These are phyloP conservation scores for Didymella glomerata DNA, from an alignment of 2,329 filamentous ascomycete genomes.

Conservation along the genomic window DNA sequence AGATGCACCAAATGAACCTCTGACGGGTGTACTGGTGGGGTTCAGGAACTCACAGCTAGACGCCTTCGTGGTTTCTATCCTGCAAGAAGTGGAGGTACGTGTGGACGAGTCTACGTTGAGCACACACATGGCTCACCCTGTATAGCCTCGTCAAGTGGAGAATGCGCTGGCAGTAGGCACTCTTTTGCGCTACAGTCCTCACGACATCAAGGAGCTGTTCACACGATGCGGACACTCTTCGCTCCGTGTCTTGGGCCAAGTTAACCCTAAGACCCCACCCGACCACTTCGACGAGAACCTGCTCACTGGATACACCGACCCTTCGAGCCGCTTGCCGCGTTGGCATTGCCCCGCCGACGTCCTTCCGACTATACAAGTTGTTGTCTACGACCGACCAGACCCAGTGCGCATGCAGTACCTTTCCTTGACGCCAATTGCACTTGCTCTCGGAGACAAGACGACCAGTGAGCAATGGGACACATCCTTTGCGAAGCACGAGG, in stretches of 20 bases:
- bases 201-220: constrained; percentile 81
- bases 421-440: constrained; percentile 85
- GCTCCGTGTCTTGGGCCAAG: constrained; percentile 85
- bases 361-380: constrained; percentile 80
- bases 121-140: constrained; percentile 15
- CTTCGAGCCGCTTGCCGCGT: constrained; percentile 66
- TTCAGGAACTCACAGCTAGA: constrained; percentile 95
- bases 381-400: constrained; percentile 86
- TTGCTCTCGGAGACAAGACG: constrained; percentile 76
- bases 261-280: constrained; percentile 68
- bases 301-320: constrained; percentile 67
- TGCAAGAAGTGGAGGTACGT: constrained; percentile 87
- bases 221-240: constrained; percentile 82
- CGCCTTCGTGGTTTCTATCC: constrained; percentile 85
- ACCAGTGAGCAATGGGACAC: constrained; percentile 52
- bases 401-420: constrained; percentile 96
- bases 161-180: constrained; percentile 84
- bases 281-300: constrained; percentile 71
- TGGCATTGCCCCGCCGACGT: constrained; percentile 73
- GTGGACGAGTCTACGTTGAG: constrained; percentile 43
- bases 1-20: constrained; percentile 76
- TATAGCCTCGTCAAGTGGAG: constrained; percentile 68
- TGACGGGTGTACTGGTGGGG: constrained; percentile 87
- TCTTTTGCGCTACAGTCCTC: constrained; percentile 81
- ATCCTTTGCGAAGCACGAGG: constrained; percentile 64